Conservation (phyloP, 139 green algal species). For the Auxenochlorella protothecoides region DNA sequence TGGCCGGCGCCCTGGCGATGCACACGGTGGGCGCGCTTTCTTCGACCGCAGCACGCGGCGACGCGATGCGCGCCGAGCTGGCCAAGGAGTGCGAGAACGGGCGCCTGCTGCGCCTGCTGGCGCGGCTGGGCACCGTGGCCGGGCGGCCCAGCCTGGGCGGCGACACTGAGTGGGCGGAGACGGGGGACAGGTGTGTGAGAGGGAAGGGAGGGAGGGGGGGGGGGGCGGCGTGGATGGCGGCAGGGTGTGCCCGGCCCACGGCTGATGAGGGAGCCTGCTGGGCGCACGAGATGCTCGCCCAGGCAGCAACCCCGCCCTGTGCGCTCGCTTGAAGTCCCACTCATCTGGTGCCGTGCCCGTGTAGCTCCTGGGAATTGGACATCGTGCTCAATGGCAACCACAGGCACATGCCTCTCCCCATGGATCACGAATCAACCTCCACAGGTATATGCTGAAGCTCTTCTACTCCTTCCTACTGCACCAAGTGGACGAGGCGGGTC, state of each 20-base stretch:
- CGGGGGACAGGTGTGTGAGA: slow-evolving; percentile 24
- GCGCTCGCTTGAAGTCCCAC: too few species aligned
- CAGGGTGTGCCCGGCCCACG: too few species aligned
- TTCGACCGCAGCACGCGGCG: not conserved
- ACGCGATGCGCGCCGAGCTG: slow-evolving; percentile 54
- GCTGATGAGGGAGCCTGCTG: too few species aligned
- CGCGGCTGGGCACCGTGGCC: slow-evolving; percentile 64
- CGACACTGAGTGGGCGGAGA: slow-evolving; percentile 50
- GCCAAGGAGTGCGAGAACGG: slow-evolving; percentile 79
- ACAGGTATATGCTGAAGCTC: slow-evolving; percentile 76
- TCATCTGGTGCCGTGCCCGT: too few species aligned
- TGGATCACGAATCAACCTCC: too few species aligned
- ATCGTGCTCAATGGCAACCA: too few species aligned
- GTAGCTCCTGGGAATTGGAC: too few species aligned
- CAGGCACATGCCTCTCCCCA: too few species aligned
- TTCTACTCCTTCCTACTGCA: slow-evolving; percentile 91
- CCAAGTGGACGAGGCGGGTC: slow-evolving; percentile 54
- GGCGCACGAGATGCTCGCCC: too few species aligned
- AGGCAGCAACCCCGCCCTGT: too few species aligned
- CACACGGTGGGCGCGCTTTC: too few species aligned
- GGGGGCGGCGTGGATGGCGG: not conserved
- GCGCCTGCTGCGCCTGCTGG: slow-evolving; percentile 70
- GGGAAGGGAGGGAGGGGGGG: not conserved
- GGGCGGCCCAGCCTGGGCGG: slow-evolving; percentile 44
- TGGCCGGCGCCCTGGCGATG: too few species aligned